Base-by-base conservation (phyloP, 495 filamentous ascomycete species). In the Haplographium delicatum region DNA sequence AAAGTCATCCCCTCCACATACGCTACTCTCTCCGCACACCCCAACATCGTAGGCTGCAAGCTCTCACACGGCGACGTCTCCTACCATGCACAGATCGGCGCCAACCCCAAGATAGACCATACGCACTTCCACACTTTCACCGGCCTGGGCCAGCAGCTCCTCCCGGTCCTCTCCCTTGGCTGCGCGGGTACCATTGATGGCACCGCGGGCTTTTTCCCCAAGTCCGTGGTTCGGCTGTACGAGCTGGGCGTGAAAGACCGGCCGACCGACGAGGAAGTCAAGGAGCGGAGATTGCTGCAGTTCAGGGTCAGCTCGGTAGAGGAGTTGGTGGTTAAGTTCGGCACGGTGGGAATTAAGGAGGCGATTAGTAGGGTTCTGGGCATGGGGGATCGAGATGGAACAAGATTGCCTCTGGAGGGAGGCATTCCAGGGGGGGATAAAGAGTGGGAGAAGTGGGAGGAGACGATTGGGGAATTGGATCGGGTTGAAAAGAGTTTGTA, bases 41-140 rank as follows among this genome's bases (percentile, higher is more conserved):
- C 69, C 13, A 81, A 80, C 44, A 81, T 85, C 45, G 80, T 84
- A 1, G 82, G 82, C 30, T 80, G 76, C 64, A 85, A 85, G 66
- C 78, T 85, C 60, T 84, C 80, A 4, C 82, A 85, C 57, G 81
- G 79, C 47, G 78, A 81, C 42, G 71, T 85, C 37, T 77, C 76
- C 11, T 69, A 73, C 48, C 82, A 84, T 56, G 65, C 77, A 5
- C 81, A 79, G 44, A 75, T 85, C 30, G 74, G 74, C 5, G 31
- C 43, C 1, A 68, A 78, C 59, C 72, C 75, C 27, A 33, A 51
- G 6, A 75, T 76, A 45, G 66, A 72, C 47, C 62, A 72, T 43
- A 57, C 69, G 26, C 48, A 67, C 22, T 86, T 86, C 66, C 72
- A 71, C 35, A 72, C 76, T 34, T 86, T 78, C 66, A 80, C 79